Percentiles rank a stretch among this genome's conserved stretches.
Conservation (phyloP, 2,329 filamentous ascomycete genomes). For the Didymella keratinophila region DNA sequence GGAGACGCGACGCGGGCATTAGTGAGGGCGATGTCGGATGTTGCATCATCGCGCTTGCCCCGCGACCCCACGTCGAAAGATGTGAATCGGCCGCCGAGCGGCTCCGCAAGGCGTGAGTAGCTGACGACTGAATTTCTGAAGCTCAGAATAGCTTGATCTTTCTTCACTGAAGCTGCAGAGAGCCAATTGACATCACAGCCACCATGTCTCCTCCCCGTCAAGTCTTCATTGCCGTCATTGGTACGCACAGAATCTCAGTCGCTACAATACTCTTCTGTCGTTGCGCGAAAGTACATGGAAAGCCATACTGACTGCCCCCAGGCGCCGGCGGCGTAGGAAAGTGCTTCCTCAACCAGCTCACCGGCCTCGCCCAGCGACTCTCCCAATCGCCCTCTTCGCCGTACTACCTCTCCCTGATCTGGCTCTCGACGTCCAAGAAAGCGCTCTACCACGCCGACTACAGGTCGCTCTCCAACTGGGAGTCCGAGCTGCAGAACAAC, state of each 20-base stretch:
- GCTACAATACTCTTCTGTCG: too few relatives aligned
- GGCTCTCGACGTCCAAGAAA: constrained; percentile 86
- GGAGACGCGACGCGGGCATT: constrained; percentile 5
- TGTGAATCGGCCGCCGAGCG: constrained; percentile 16
- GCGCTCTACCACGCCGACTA: constrained; percentile 79
- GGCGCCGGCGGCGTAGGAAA: constrained; percentile 94
- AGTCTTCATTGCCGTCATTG: constrained; percentile 59
- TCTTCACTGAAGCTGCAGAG: constrained; percentile 12
- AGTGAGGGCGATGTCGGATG: constrained; percentile 38
- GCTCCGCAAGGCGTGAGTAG: constrained; percentile 7
- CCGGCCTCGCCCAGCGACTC: constrained; percentile 69
- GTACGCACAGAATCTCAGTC: constrained; percentile 30
- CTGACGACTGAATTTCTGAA: constrained; percentile 3
- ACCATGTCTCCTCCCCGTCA: constrained; percentile 54
- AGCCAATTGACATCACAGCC: constrained; percentile 22
- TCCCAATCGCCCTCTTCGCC: constrained; percentile 61
- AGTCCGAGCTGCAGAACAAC: constrained; percentile 68
- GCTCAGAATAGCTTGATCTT: background rate
- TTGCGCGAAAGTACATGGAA: too few relatives aligned
- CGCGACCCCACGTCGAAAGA: constrained; percentile 19
- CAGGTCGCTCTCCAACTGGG: constrained; percentile 68
- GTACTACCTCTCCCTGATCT: constrained; percentile 77
- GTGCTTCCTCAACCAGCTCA: constrained; percentile 85
- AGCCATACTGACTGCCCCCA: constrained; percentile 48
- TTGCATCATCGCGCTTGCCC: constrained; percentile 24